Evolutionary conservation across 805 yeast genomes (phyloP).

Genomic region (Cyberlindnera lachancei): DNA sequence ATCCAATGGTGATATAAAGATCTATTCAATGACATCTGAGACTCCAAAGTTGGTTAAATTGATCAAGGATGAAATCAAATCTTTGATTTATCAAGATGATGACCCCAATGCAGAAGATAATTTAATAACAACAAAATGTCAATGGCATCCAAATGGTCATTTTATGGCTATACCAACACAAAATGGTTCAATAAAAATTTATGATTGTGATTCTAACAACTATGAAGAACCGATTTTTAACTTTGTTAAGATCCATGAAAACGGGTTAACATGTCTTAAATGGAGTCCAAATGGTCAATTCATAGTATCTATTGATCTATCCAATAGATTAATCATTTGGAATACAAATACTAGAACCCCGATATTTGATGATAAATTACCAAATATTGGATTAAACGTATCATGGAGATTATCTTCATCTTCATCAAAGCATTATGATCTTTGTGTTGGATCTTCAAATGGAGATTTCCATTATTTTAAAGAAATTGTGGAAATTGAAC

Average conservation of each 20-base stretch:
- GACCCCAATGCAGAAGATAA: slow-evolving; percentile 29
- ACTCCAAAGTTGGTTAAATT: slow-evolving; percentile 44
- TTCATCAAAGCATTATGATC: slow-evolving; percentile 16
- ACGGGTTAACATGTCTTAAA: slow-evolving; percentile 28
- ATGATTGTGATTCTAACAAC: slow-evolving; percentile 15
- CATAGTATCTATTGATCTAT: slow-evolving; percentile 52
- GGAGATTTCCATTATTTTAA: slow-evolving; percentile 32
- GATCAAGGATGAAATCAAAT: slow-evolving; percentile 32
- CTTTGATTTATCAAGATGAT: slow-evolving; percentile 33
- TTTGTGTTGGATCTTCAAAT: slow-evolving; percentile 29
- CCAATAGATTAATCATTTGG: slow-evolving; percentile 49
- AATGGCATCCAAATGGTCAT: slow-evolving; percentile 69
- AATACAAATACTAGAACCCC: slow-evolving; percentile 33
- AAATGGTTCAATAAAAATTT: slow-evolving; percentile 39
- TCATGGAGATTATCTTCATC: slow-evolving; percentile 31
- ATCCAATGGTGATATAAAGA: slow-evolving; percentile 49
- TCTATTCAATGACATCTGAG: slow-evolving; percentile 46
- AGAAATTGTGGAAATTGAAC: slow-evolving; percentile 20
- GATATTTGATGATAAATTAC: slow-evolving; percentile 24
- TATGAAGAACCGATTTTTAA: slow-evolving; percentile 8
- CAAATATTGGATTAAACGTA: slow-evolving; percentile 22
- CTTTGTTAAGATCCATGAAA: slow-evolving; percentile 21
- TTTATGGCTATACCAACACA: slow-evolving; percentile 60
- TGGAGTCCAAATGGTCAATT: slow-evolving; percentile 57
- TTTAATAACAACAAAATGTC: slow-evolving; percentile 44